Conservation (phyloP, 495 filamentous ascomycete genomes). For the Xylaria grammica region DNA sequence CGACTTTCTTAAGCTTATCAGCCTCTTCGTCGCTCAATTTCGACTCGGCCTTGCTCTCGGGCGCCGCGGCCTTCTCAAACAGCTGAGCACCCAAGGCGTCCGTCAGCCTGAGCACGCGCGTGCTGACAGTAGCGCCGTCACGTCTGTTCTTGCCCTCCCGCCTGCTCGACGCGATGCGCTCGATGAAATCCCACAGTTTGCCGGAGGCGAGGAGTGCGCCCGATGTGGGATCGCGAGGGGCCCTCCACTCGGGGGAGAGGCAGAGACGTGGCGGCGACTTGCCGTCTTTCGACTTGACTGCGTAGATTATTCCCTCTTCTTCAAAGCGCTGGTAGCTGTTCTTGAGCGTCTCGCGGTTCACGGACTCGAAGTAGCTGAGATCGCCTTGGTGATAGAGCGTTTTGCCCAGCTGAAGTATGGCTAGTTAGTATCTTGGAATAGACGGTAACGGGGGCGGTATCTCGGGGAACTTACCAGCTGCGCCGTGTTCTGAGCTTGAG, state of each 20-base stretch:
- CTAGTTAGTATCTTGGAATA: slow-evolving; percentile 31
- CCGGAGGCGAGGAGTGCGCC: slow-evolving; percentile 71
- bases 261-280: slow-evolving; percentile 63
- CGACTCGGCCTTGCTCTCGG: slow-evolving; percentile 38
- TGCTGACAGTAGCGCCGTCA: slow-evolving; percentile 87
- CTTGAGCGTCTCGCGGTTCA: slow-evolving; percentile 95
- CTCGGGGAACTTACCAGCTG: slow-evolving; percentile 68
- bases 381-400: slow-evolving; percentile 97
- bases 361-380: slow-evolving; percentile 93
- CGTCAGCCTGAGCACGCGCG: slow-evolving; percentile 77
- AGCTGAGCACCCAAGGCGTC: slow-evolving; percentile 60
- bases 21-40: slow-evolving; percentile 50
- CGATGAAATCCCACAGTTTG: slow-evolving; percentile 86
- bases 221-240: slow-evolving; percentile 62
- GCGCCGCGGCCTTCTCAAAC: slow-evolving; percentile 48
- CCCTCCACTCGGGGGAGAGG: slow-evolving; percentile 80
- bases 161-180: slow-evolving; percentile 79
- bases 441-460: not conserved
- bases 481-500: slow-evolving; percentile 78
- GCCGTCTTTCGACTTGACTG: slow-evolving; percentile 67
- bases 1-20: slow-evolving; percentile 36
- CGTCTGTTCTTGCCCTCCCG: slow-evolving; percentile 94
- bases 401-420: slow-evolving; percentile 74
- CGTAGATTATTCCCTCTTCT: slow-evolving; percentile 85
- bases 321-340: slow-evolving; percentile 88